Conservation (phyloP, 202 grass and related monocot species). For the Zizania palustris region DNA sequence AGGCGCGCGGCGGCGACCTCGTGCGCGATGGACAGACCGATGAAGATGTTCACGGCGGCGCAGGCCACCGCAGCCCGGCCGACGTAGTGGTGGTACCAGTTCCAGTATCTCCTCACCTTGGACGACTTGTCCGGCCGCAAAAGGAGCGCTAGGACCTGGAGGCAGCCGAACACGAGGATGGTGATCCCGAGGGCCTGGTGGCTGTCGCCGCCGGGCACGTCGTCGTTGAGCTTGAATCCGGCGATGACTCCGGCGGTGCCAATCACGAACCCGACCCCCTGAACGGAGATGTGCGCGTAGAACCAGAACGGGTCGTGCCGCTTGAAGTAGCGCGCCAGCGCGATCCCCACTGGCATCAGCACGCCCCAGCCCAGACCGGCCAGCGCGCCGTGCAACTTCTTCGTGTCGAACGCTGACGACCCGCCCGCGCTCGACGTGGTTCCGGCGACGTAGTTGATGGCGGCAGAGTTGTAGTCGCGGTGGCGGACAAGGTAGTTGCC, state of each 20-base stretch:
- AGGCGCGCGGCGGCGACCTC: constrained; percentile 31
- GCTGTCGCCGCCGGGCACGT: constrained; percentile 22
- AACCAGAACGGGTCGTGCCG: constrained; percentile 69
- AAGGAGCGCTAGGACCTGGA: constrained; percentile 73
- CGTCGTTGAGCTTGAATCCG: constrained; percentile 58
- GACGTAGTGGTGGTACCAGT: constrained; percentile 77
- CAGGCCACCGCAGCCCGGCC: constrained; percentile 54
- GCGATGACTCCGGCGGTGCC: constrained; percentile 45
- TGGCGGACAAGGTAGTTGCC: constrained; percentile 41
- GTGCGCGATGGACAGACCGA: constrained; percentile 55
- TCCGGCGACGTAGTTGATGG: constrained; percentile 54
- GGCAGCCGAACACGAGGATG: constrained; percentile 54
- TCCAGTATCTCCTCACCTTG: constrained; percentile 71
- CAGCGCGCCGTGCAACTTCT: constrained; percentile 56
- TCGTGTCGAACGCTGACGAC: not conserved
- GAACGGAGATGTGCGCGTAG: constrained; percentile 75
- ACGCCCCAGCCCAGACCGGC: constrained; percentile 60
- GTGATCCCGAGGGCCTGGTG: constrained; percentile 56
- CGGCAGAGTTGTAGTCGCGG: constrained; percentile 33
- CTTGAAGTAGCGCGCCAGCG: constrained; percentile 67
- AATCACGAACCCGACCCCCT: constrained; percentile 65
- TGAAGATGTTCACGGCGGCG: constrained; percentile 60
- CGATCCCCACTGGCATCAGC: constrained; percentile 61
- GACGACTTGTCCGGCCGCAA: constrained; percentile 53
- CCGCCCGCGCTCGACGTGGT: constrained; percentile 8